Conservation (phyloP, 2,329 filamentous ascomycete genomes). For the Paraconiothyrium brasiliense region DNA sequence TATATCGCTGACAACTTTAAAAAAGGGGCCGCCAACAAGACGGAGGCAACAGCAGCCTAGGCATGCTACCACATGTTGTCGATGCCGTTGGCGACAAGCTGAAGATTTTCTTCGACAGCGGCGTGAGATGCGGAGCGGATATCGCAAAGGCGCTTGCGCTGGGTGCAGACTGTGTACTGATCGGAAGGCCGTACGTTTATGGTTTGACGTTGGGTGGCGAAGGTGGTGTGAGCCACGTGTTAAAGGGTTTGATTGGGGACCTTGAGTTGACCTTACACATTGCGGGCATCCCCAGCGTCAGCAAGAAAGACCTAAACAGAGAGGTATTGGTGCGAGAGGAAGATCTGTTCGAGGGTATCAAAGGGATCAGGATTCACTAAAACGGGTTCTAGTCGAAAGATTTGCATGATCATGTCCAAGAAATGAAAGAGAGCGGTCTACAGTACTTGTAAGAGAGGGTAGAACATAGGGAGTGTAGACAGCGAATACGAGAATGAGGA, state of each 20-base stretch:
- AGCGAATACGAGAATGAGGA: too few relatives aligned
- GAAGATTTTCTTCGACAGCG: constrained; percentile 61
- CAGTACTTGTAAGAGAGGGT: too few relatives aligned
- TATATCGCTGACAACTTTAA: too few relatives aligned
- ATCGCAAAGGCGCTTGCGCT: constrained; percentile 62
- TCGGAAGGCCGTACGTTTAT: constrained; percentile 68
- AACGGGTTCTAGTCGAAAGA: too few relatives aligned
- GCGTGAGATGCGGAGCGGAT: constrained; percentile 60
- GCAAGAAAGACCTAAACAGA: constrained; percentile 32
- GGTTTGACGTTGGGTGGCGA: constrained; percentile 65
- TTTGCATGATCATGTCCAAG: too few relatives aligned
- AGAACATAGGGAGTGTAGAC: too few relatives aligned
- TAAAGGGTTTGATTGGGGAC: constrained; percentile 23
- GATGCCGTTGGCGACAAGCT: constrained; percentile 50
- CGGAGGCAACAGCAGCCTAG: constrained; percentile 60
- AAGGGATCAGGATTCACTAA: constrained; percentile 3
- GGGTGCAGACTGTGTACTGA: constrained; percentile 66
- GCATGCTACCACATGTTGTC: constrained; percentile 68
- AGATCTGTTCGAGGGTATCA: constrained; percentile 2
- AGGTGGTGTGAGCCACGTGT: constrained; percentile 59
- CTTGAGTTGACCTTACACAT: constrained; percentile 39
- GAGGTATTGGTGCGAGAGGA: constrained; percentile 24
- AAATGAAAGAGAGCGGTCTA: too few relatives aligned
- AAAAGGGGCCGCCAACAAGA: constrained; percentile 36
- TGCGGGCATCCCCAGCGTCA: constrained; percentile 32